These are phyloP conservation scores for Trametes maxima DNA, from an alignment of 768 basidiomycete species.

Conservation along the genomic window DNA sequence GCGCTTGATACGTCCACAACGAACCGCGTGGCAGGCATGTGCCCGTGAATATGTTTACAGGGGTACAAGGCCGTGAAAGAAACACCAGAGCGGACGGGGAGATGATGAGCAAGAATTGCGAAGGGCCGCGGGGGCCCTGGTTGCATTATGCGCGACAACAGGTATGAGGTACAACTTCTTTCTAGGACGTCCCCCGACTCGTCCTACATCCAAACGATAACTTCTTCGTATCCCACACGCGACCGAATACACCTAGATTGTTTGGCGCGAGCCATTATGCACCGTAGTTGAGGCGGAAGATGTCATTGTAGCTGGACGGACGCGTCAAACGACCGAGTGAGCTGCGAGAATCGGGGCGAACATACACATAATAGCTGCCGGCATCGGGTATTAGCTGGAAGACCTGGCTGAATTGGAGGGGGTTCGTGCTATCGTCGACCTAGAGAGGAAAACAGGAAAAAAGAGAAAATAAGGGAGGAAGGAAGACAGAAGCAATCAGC, in stretches of 20 bases:
- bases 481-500: background rate
- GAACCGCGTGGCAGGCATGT: too few relatives aligned
- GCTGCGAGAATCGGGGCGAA: conserved; percentile 17
- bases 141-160: conserved; percentile 22
- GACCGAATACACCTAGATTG: background rate
- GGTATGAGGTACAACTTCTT: conserved; percentile 27
- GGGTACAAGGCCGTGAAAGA: too few relatives aligned
- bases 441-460: conserved; percentile 30
- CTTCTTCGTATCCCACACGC: conserved; percentile 8
- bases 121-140: background rate
- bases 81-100: too few relatives aligned
- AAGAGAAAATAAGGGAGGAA: background rate
- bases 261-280: conserved; percentile 27
- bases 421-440: conserved; percentile 81
- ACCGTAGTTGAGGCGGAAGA: conserved; percentile 89
- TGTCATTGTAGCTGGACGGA: conserved; percentile 70
- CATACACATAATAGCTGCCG: conserved; percentile 82
- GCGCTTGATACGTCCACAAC: background rate
- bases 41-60: too few relatives aligned
- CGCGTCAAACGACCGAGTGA: background rate
- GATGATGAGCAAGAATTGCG: background rate
- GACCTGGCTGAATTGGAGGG: conserved; percentile 89
- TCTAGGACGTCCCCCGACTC: conserved; percentile 9
- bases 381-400: conserved; percentile 89
- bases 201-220: conserved; percentile 15